Evolutionary conservation across 371 early-diverging fungal species (phyloP).

Genomic region (Mortierella sp.): DNA sequence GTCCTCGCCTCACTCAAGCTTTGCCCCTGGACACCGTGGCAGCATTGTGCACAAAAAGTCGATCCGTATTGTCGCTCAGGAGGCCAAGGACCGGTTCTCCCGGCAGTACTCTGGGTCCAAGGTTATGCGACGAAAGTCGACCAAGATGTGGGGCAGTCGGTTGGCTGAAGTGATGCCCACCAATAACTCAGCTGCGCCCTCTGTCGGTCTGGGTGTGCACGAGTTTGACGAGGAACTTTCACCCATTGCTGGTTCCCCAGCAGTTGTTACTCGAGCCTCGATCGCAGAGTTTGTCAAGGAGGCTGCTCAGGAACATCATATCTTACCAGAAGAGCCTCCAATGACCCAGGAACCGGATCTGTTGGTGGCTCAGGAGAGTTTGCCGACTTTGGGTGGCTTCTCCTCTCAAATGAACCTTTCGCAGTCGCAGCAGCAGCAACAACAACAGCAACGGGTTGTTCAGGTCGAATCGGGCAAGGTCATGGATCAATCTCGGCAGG

Average conservation of each 20-base stretch:
- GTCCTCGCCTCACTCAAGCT: conserved; percentile 20
- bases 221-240: conserved; percentile 48
- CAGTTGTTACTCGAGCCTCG: conserved; percentile 32
- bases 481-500: conserved; percentile 52
- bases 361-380: conserved; percentile 14
- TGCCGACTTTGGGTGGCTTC: background rate
- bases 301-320: conserved; percentile 46
- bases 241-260: conserved; percentile 47
- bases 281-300: conserved; percentile 49
- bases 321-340: conserved; percentile 28
- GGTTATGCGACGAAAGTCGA: conserved; percentile 66
- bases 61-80: conserved; percentile 70
- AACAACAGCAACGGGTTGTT: conserved; percentile 31
- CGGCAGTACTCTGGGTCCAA: conserved; percentile 58
- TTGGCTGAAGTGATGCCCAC: conserved; percentile 73
- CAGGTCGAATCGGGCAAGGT: conserved; percentile 51
- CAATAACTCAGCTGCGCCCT: conserved; percentile 48
- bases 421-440: conserved; percentile 24
- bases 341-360: conserved; percentile 1
- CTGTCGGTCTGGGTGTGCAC: conserved; percentile 37
- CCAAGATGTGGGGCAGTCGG: conserved; percentile 76
- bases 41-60: conserved; percentile 68
- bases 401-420: background rate
- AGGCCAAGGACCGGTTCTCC: conserved; percentile 62
- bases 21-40: conserved; percentile 34